Evolutionary conservation across 2,329 filamentous ascomycete genomes (phyloP).

Genomic region (Arthrobotrys conoides): DNA sequence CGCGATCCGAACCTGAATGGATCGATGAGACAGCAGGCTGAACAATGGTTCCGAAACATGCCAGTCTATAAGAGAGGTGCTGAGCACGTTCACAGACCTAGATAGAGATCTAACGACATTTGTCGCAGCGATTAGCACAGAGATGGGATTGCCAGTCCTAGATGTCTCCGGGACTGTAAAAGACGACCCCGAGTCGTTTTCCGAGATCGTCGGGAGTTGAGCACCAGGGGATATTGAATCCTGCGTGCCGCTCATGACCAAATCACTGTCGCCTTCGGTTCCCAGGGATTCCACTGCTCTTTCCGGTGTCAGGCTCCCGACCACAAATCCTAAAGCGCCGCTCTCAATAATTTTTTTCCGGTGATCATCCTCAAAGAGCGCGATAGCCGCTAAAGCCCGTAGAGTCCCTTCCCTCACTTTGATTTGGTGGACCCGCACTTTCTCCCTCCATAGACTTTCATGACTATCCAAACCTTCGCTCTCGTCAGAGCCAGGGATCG

Average conservation of each 20-base stretch:
- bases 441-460: slow-evolving; percentile 72
- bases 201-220: slow-evolving; percentile 30
- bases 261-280: slow-evolving; percentile 26
- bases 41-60: slow-evolving; percentile 84
- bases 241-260: slow-evolving; percentile 45
- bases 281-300: slow-evolving; percentile 65
- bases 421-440: slow-evolving; percentile 76
- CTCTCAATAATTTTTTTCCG: slow-evolving; percentile 85
- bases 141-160: slow-evolving; percentile 81
- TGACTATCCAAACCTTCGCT: slow-evolving; percentile 71
- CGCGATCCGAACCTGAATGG: slow-evolving; percentile 85
- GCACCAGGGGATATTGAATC: slow-evolving; percentile 25
- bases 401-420: slow-evolving; percentile 82
- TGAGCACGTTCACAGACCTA: slow-evolving; percentile 84
- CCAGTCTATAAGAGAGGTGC: slow-evolving; percentile 89
- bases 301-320: slow-evolving; percentile 81
- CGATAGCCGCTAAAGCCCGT: slow-evolving; percentile 84
- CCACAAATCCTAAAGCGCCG: slow-evolving; percentile 83
- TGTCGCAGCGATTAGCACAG: slow-evolving; percentile 87
- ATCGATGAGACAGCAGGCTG: slow-evolving; percentile 79
- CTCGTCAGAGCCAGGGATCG: slow-evolving; percentile 33
- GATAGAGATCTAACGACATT: slow-evolving; percentile 84
- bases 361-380: slow-evolving; percentile 85
- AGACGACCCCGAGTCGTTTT: slow-evolving; percentile 59
- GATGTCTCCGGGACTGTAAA: slow-evolving; percentile 65